Conservation (phyloP, 352 stramenopile genomes). For the Phytopythium cucurbitacearum region DNA sequence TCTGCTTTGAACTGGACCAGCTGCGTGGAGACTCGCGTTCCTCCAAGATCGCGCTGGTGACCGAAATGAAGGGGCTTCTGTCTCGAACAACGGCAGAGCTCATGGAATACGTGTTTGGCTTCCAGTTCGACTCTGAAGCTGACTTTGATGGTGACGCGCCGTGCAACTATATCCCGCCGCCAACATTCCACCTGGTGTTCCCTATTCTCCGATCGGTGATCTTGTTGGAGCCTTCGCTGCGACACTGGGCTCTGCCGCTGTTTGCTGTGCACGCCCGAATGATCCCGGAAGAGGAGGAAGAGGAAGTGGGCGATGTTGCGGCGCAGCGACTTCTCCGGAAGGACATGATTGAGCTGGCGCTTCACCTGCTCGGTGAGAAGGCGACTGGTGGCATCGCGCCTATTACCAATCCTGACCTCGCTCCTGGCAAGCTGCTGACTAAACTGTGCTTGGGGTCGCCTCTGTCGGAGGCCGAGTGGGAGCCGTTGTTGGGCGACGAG, state of each 20-base stretch:
- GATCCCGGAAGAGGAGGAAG: conserved; percentile 85
- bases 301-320: conserved; percentile 81
- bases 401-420: conserved; percentile 64
- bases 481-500: conserved; percentile 58
- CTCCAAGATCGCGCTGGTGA: conserved; percentile 30
- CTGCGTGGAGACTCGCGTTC: conserved; percentile 25
- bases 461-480: conserved; percentile 60
- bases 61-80: conserved; percentile 45
- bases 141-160: conserved; percentile 69
- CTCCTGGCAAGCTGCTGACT: conserved; percentile 47
- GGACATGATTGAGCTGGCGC: conserved; percentile 69
- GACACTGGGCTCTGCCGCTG: conserved; percentile 67
- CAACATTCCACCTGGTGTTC: conserved; percentile 77
- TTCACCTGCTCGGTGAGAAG: conserved; percentile 62
- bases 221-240: conserved; percentile 38
- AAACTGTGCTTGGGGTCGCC: conserved; percentile 51
- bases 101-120: conserved; percentile 81
- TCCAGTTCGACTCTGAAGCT: conserved; percentile 72
- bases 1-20: conserved; percentile 42
- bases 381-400: conserved; percentile 36
- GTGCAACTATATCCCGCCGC: conserved; percentile 61
- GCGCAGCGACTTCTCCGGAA: conserved; percentile 67
- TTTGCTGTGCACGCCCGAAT: conserved; percentile 79
- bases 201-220: conserved; percentile 64
- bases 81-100: conserved; percentile 49